These are phyloP conservation scores for Entomortierella beljakovae DNA, from an alignment of 192 early-diverging fungal genomes.

Conservation along the genomic window DNA sequence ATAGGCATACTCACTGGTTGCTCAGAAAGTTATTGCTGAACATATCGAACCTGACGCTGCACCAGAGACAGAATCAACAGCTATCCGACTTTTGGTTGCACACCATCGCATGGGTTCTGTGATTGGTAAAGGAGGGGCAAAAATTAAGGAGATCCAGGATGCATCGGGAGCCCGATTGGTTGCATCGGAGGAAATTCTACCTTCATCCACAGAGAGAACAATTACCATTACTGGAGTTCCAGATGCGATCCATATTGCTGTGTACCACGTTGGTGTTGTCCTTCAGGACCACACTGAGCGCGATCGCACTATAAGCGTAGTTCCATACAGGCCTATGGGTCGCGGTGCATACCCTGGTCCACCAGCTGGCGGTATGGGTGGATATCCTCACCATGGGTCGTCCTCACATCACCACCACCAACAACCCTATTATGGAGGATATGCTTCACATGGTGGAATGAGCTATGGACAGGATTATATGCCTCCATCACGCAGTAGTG, in stretches of 20 bases:
- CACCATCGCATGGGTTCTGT: conserved; percentile 89
- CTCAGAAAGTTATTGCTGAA: conserved; percentile 78
- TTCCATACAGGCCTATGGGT: conserved; percentile 76
- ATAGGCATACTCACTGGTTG: conserved; percentile 84
- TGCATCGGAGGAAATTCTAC: conserved; percentile 90
- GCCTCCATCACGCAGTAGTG: conserved; percentile 25
- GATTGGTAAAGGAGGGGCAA: conserved; percentile 89
- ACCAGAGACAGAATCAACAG: conserved; percentile 62
- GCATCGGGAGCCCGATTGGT: conserved; percentile 83
- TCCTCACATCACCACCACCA: conserved; percentile 46
- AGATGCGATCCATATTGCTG: conserved; percentile 87
- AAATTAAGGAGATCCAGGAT: conserved; percentile 96
- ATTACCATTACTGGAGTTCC: conserved; percentile 86
- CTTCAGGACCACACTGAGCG: conserved; percentile 73
- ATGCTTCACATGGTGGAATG: conserved; percentile 46
- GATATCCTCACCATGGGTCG: conserved; percentile 40
- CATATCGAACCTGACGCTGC: conserved; percentile 63
- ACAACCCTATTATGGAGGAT: conserved; percentile 52
- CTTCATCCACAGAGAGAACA: conserved; percentile 91
- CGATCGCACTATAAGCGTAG: conserved; percentile 71
- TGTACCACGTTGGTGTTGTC: conserved; percentile 83
- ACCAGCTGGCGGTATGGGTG: conserved; percentile 46
- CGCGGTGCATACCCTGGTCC: conserved; percentile 37
- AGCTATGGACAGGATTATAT: conserved; percentile 58
- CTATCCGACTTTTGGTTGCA: conserved; percentile 89